Evolutionary conservation across 768 basidiomycete species (phyloP), one percentile per base, ranked within the genome.

Genomic region (Sistotremastrum suecicum): DNA sequence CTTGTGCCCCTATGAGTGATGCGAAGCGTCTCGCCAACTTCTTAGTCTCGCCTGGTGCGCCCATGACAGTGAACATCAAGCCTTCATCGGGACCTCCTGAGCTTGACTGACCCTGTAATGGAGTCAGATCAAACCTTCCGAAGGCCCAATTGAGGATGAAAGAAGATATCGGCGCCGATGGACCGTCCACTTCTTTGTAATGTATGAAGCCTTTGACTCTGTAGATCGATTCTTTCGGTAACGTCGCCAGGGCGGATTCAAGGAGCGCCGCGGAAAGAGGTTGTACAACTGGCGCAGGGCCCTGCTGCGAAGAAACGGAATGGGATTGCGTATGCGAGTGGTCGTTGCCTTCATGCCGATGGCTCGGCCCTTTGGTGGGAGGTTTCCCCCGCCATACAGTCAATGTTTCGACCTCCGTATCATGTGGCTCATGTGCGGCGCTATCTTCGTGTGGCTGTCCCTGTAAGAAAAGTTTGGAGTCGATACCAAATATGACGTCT

Each of bases 101-200:
- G 36, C 41, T 52, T 42, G 34, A 50, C 53, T 32, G 30, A 7
- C 63, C 51, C 12, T 54, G 52, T 9, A 59, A 53, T 3, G 60
- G 66, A 7, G 78, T 70, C 37, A 82, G 62, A 30, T 90, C 86
- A 57, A 74, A 80, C 37, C 91, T 74, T 9, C 87, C 87, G 63
- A 95, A 97, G 5, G 91, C 90, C 88, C 89, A 97, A 58, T 97
- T 97, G 48, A 94, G 54, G 48, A 90, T 83, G 56, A 70, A 59
- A 51, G 63, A 54, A 5, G 64, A 61, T 12, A 59, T 59, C 29
- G 58, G 60, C 2, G 55, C 51, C 29, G 52, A 52, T 20, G 20
- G 20, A 20, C 20, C 20, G 20, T 20, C 20, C 20, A 20, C 20
- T 20, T 20, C 20, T 20, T 20, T 20, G 5, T 86, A 58, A 36